phyloP scores from a whole-genome alignment of 768 basidiomycete species.

The Panus rudis region DNA sequence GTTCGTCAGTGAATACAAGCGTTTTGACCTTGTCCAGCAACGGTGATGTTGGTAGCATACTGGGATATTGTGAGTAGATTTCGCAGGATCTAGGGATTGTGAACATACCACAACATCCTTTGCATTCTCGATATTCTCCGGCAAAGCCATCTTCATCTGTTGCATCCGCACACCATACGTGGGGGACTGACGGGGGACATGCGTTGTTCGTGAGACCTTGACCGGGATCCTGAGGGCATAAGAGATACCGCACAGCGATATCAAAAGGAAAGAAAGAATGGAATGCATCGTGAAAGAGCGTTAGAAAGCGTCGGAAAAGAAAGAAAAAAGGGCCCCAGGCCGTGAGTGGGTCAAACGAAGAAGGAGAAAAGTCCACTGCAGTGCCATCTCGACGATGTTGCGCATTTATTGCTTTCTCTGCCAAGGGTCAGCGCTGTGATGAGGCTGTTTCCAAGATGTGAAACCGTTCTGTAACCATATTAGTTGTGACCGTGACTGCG shows the following conservation, averaged over 20 bases:
- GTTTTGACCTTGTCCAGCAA: constrained; percentile 12
- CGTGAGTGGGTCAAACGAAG: constrained; percentile 8
- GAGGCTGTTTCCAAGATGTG: too few species aligned
- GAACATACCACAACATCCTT: constrained; percentile 15
- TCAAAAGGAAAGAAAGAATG: constrained; percentile 9
- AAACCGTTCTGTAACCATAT: too few species aligned
- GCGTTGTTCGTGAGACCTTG: constrained; percentile 4
- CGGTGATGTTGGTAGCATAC: constrained; percentile 19
- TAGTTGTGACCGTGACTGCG: too few species aligned
- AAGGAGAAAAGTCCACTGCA: constrained; percentile 11
- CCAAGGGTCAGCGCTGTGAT: too few species aligned
- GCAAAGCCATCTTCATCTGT: constrained; percentile 1
- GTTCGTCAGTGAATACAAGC: too few species aligned
- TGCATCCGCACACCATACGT: constrained; percentile 8
- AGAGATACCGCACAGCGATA: constrained; percentile 21
- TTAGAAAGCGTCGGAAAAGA: constrained; percentile 6
- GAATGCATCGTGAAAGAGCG: constrained; percentile 12
- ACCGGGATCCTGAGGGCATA: constrained; percentile 14
- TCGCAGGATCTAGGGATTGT: not conserved
- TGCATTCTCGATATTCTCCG: constrained; percentile 13
- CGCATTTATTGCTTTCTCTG: too few species aligned
- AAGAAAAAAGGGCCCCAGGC: constrained; percentile 7
- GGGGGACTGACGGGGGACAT: too few species aligned
- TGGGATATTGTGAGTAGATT: not conserved
- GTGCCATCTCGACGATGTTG: too few species aligned